A percentile compares a stretch with the other conserved stretches of the same genome.
These are phyloP conservation scores for Prinsepia uniflora DNA, from an alignment of 306 rosid species.

Conservation along the genomic window DNA sequence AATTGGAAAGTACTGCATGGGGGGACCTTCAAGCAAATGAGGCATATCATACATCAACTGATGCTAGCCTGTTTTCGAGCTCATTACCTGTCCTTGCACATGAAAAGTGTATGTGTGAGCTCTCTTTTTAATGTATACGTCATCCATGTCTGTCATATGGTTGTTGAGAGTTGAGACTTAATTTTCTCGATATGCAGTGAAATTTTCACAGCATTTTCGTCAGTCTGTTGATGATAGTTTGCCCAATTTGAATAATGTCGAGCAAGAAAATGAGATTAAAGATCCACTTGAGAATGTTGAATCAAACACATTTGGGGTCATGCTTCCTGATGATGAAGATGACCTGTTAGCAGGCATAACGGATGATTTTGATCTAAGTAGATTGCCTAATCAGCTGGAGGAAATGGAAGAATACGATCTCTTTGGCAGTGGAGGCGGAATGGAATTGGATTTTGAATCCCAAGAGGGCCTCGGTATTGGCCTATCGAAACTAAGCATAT, in stretches of 20 bases:
- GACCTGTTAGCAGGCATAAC: conserved; percentile 80
- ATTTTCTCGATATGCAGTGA: conserved; percentile 51
- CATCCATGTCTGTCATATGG: conserved; percentile 12
- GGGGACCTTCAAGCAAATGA: conserved; percentile 41
- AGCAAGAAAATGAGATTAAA: conserved; percentile 35
- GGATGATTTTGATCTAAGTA: conserved; percentile 84
- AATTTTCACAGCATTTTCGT: conserved; percentile 40
- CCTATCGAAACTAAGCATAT: conserved; percentile 56
- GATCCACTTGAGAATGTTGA: conserved; percentile 57
- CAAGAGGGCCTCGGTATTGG: conserved; percentile 55
- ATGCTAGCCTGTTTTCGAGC: conserved; percentile 74
- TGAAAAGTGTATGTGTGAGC: conserved; percentile 58
- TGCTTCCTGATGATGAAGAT: conserved; percentile 84
- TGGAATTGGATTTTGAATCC: conserved; percentile 80
- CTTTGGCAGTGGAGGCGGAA: conserved; percentile 84
- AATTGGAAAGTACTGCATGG: conserved; percentile 51
- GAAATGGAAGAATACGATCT: conserved; percentile 83
- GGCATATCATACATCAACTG: conserved; percentile 54
- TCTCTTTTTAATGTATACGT: conserved; percentile 6
- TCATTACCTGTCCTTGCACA: conserved; percentile 78
- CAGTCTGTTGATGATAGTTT: conserved; percentile 50
- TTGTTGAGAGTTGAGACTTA: conserved; percentile 16
- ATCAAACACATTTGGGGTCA: conserved; percentile 43
- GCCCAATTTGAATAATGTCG: conserved; percentile 38
- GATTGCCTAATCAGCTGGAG: conserved; percentile 82